Conservation (phyloP, 2,329 filamentous ascomycete species). For the Didymella pinodella region DNA sequence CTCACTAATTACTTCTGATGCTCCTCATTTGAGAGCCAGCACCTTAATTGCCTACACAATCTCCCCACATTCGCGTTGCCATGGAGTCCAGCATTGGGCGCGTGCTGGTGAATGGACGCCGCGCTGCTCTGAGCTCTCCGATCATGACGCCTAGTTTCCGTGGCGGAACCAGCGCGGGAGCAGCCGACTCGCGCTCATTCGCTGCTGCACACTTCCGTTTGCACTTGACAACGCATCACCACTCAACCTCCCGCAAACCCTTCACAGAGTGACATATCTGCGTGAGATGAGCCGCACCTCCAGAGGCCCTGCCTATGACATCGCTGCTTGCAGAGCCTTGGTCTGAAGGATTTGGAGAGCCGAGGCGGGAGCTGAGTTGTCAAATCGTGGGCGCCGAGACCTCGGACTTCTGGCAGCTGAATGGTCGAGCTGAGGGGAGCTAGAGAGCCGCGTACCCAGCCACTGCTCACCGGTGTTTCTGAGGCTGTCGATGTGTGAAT, state of each 20-base stretch:
- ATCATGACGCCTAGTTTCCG: constrained; percentile 6
- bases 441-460: neutral
- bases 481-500: neutral
- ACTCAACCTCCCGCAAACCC: neutral
- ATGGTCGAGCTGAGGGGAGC: neutral
- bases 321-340: neutral
- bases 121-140: neutral
- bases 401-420: neutral
- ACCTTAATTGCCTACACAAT: neutral
- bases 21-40: neutral
- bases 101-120: neutral
- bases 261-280: neutral
- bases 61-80: constrained; percentile 5
- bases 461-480: neutral
- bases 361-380: neutral
- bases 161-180: neutral
- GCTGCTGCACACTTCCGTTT: neutral
- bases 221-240: constrained; percentile 43
- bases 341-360: neutral
- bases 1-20: neutral
- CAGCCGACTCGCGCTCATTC: constrained; percentile 4
- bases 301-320: neutral
- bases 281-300: neutral
- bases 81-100: neutral
- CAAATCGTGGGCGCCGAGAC: neutral